A percentile compares a stretch with the other conserved stretches of the same genome.
These are phyloP conservation scores for Brassica rapa DNA, from an alignment of 345 rosid genomes.

Conservation along the genomic window DNA sequence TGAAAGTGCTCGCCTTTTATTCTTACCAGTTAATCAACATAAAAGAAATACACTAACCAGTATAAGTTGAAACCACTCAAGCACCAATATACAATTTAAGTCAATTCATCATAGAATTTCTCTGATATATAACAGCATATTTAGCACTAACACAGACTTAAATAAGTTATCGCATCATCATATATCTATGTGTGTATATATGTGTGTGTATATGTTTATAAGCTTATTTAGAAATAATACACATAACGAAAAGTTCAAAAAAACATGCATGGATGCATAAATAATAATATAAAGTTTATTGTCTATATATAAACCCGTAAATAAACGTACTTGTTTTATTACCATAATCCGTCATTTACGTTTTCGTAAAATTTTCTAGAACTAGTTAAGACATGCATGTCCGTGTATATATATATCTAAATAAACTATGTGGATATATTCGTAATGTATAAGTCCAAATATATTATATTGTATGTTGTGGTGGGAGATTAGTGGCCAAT, in stretches of 20 bases:
- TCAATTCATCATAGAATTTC: conserved; percentile 3
- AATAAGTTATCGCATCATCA: background rate
- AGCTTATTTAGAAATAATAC: background rate
- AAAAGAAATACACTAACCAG: background rate
- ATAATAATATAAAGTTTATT: background rate
- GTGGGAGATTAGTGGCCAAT: conserved; percentile 28
- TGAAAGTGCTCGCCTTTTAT: conserved; percentile 4
- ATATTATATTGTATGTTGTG: conserved; percentile 5
- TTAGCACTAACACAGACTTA: conserved; percentile 28
- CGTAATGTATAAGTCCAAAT: conserved; percentile 22
- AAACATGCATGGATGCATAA: background rate
- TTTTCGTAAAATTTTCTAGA: background rate
- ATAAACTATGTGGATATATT: background rate
- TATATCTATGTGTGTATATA: background rate
- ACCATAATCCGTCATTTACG: background rate
- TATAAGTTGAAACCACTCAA: conserved; percentile 16
- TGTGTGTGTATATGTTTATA: too few relatives aligned
- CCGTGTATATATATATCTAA: background rate
- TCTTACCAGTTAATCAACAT: conserved; percentile 14
- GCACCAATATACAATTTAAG: conserved; percentile 17
- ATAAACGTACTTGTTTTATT: background rate
- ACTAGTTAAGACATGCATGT: background rate
- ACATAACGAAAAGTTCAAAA: background rate
- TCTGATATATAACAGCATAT: conserved; percentile 18
- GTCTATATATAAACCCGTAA: background rate